phyloP scores from a whole-genome alignment of 148 eudicot species.

The Rhododendron kiyosumense region DNA sequence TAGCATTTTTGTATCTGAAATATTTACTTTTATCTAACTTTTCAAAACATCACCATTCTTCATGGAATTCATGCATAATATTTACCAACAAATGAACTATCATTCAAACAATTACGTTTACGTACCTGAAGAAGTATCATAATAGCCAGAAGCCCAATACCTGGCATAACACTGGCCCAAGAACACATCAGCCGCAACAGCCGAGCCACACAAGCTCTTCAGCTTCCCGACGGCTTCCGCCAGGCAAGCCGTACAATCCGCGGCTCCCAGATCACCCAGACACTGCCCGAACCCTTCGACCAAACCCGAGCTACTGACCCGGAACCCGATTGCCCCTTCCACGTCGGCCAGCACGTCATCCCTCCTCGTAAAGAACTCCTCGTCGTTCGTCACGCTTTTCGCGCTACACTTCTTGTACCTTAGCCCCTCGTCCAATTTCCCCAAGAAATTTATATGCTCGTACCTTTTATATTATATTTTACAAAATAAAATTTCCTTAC shows the following conservation, averaged over 20 bases:
- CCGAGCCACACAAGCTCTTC: conserved; percentile 64
- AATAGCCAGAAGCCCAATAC: conserved; percentile 83
- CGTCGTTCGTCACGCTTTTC: conserved; percentile 31
- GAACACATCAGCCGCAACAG: conserved; percentile 71
- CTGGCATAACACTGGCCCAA: conserved; percentile 76
- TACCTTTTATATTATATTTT: conserved; percentile 36
- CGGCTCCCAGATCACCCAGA: conserved; percentile 51
- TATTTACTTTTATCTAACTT: too few species aligned
- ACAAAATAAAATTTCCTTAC: neutral
- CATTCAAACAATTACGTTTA: too few species aligned
- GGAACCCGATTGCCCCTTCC: conserved; percentile 41
- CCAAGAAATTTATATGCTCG: conserved; percentile 33
- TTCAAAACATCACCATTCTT: too few species aligned
- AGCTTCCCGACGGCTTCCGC: conserved; percentile 46
- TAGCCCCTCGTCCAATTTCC: conserved; percentile 22
- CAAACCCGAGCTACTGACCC: conserved; percentile 49
- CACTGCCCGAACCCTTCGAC: conserved; percentile 81
- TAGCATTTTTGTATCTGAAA: too few species aligned
- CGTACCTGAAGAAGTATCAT: conserved; percentile 43
- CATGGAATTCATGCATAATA: neutral
- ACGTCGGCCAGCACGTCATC: conserved; percentile 62
- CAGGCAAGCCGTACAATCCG: conserved; percentile 58
- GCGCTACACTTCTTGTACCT: conserved; percentile 61
- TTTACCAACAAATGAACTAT: neutral
- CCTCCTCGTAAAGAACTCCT: conserved; percentile 48